Evolutionary conservation across 805 yeast genomes (phyloP), one percentile per base, ranked within the genome.

Genomic region (Lachancea cidri): DNA sequence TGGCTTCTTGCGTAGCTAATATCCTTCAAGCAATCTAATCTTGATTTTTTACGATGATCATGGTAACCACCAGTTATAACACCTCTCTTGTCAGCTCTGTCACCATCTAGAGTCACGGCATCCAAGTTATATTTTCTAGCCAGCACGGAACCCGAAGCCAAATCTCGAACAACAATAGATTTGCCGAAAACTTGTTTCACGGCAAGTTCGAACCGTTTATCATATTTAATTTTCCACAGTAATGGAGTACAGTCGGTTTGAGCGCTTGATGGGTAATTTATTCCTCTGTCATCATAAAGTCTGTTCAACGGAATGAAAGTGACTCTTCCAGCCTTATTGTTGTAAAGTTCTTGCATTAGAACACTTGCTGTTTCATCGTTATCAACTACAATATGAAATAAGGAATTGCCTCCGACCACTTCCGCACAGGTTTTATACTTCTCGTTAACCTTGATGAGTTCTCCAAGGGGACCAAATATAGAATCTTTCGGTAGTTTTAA

Each of bases 51-150:
- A 50, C 71, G 74, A 17, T 51, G 53, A 52, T 86, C 93, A 50
- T 85, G 74, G 53, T 74, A 86, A 36, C 98, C 98, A 62, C 98
- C 98, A 17, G 86, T 79, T 34, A 93, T 61, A 2, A 83, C 84
- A 61, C 98, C 98, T 49, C 72, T 77, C 35, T 77, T 79, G 52
- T 86, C 94, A 37, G 86, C 86, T 48, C 86, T 71, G 58, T 93
- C 98, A 50, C 98, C 98, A 60, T 86, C 95, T 14, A 91, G 66
- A 0, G 98, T 93, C 13, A 93, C 83, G 1, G 95, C 85, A 51
- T 76, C 80, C 17, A 89, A 64, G 22, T 76, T 74, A 57, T 70
- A 75, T 7, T 67, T 62, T 35, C 75, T 74, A 0, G 95, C 80
- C 20, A 84, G 65, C 49, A 79, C 81, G 2, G 81, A 70, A 3